Base-by-base conservation (phyloP, 2,329 filamentous ascomycete genomes). In the Aspergillus pseudotamarii region DNA sequence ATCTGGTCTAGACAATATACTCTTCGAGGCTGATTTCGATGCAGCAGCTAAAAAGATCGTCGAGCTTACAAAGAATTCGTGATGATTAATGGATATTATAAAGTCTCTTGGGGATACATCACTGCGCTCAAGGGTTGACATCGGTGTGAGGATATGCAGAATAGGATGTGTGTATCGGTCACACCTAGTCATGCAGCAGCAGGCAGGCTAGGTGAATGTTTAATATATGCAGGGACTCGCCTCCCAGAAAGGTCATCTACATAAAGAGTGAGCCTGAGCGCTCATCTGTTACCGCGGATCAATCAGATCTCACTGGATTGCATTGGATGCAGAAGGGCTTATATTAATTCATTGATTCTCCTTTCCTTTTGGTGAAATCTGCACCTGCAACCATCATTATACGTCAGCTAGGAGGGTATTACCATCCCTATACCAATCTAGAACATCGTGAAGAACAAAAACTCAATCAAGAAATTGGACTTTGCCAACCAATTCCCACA, bases 1-100 rank as follows among this genome's bases (percentile, higher is more conserved):
- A 16, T 63, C 63, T 6, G 61, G 58, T 0, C 30, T 63, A 26
- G n/a, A 65, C 5, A 11, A 65, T 30, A 11, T 51, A 11, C 9
- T 28, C 19, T 61, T 55, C 11, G 63, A 65, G 19, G 38, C 63
- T 5, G 63, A 65, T 28, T 60, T 65, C 23, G 63, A 65, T 6
- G 16, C 28, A 66, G 66, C 60, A 68, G 54, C 61, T 70, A 57
- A 63, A 76, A 70, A 0, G 69, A 26, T 64, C 23, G 46, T 64
- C 23, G 21, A 62, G 21, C 36, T 64, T 16, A 57, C 63, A 9
- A n/a, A n/a, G 3, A 19, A 8, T 4, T 19, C 16, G 19, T 6
- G 16, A 41, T 10, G 38, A n/a, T 6, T 3, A n/a, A 19, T 41
- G 38, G 8, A 41, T 16, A 6, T 19, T 19, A 41, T 41, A 5